Base-by-base conservation (phyloP, 805 yeast species). In the Myxozyma neotropica region DNA sequence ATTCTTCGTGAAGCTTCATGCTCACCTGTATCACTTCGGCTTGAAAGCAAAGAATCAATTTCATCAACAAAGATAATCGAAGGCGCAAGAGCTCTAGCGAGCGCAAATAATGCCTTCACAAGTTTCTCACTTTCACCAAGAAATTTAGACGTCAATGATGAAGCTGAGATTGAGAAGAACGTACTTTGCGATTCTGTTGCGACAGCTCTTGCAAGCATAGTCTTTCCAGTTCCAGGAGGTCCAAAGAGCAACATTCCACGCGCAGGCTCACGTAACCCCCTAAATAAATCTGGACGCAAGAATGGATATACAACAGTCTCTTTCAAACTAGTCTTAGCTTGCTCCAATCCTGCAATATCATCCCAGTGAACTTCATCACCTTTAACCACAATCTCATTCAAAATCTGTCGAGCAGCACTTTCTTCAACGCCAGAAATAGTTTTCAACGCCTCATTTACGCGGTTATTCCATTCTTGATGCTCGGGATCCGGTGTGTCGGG, bases 151-250 rank as follows among this genome's bases (percentile, higher is more conserved):
- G 96, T 88, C 63, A 93, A 78, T 4, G 95, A 87, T 0, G 96
- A 89, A 1, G 97, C 95, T 65, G 93, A 86, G 33, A 93, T 91
- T 24, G 94, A 84, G 73, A 93, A 93, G 71, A 93, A 93, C 0
- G 97, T 92, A 0, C 96, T 89, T 60, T 87, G 86, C 6, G 96
- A 87, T 75, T 94, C 98, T 1, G 95, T 89, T 1, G 97, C 98
- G 2, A 94, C 97, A 0, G 98, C 96, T 64, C 96, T 80, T 0
- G 97, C 97, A 66, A 93, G 80, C 98, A 93, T 92, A 0, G 97
- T 92, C 71, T 94, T 93, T 57, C 98, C 98, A 0, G 98, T 93
- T n/a, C 99, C 99, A 0, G 98, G 97, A 1, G 99, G 98, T 0
- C 99, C 99, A 77, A 91, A 93, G 43, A 93, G 75, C 21, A 93